Evolutionary conservation across 148 eudicot species (phyloP), one percentile per base, ranked within the genome.

Genomic region (Talinum fruticosum): DNA sequence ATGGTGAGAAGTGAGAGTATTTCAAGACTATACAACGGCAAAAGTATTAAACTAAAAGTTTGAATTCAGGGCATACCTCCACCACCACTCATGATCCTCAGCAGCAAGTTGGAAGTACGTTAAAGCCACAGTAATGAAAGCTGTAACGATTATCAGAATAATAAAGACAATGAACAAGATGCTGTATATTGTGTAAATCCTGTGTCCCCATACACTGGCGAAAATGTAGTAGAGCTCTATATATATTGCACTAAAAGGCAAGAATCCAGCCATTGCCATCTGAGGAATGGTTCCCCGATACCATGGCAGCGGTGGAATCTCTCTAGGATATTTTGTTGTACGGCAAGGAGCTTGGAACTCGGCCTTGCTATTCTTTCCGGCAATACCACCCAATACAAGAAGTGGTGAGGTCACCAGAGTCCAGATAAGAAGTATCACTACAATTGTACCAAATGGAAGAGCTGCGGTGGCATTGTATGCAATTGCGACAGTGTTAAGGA

Each of bases 51-150:
- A 47, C 30, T 10, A 5, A 45, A 21, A 26, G 4, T 30, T 34
- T 10, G 59, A 69, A 51, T 77, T 24, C 28, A 47, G 38, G 0
- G 53, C 79, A 75, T 83, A 83, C 85, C 85, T 83, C 85, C 85
- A 83, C 85, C 85, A 83, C 82, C 85, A 83, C 73, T 83, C 80
- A 44, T 83, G 85, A 66, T 83, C 82, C 69, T 83, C 85, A 72
- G 85, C 85, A 79, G 82, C 85, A 76, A 83, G 85, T 76, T 83
- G 85, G 75, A 83, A 83, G 80, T 83, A 83, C 26, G 85, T 83
- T 80, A 83, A 72, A 54, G 82, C 85, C 59, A 83, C 85, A 28
- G 85, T 83, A 38, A 83, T 79, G 80, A 83, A 79, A 70, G 85
- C 85, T 13, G 85, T 83, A 64, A 83, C 82, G 10, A 83, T 79